Percentiles rank a stretch among this genome's conserved stretches.
Evolutionary conservation across 805 yeast genomes (phyloP).

Genomic region (Maudiozyma serrabonitensis): DNA sequence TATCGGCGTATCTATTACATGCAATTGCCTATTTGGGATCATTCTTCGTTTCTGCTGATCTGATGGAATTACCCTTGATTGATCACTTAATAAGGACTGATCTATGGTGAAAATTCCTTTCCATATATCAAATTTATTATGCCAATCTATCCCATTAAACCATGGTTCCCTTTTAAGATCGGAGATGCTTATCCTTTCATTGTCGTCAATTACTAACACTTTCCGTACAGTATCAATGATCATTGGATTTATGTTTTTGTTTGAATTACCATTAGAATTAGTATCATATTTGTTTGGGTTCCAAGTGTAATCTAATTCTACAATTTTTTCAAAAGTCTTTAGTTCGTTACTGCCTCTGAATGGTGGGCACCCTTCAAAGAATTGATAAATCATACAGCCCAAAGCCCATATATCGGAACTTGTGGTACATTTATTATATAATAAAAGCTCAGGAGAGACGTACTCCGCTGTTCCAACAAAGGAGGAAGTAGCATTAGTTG

Average conservation of each 20-base stretch:
- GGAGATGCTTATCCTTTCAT: slow-evolving; percentile 46
- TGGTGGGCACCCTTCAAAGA: slow-evolving; percentile 78
- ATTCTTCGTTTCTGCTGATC: slow-evolving; percentile 9
- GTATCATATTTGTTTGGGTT: slow-evolving; percentile 18
- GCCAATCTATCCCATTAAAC: slow-evolving; percentile 61
- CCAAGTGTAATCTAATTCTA: slow-evolving; percentile 62
- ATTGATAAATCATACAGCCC: slow-evolving; percentile 80
- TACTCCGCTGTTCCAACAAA: slow-evolving; percentile 98
- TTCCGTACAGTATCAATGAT: slow-evolving; percentile 59
- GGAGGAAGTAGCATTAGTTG: slow-evolving; percentile 38
- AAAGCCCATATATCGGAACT: slow-evolving; percentile 90
- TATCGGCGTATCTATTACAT: slow-evolving; percentile 22
- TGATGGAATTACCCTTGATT: not conserved
- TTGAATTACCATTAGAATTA: slow-evolving; percentile 4
- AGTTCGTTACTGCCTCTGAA: slow-evolving; percentile 81
- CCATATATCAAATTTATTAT: slow-evolving; percentile 49
- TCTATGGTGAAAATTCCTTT: slow-evolving; percentile 15
- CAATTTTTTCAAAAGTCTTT: slow-evolving; percentile 81
- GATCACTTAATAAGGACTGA: not conserved
- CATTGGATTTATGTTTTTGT: slow-evolving; percentile 37
- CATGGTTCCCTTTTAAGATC: slow-evolving; percentile 61
- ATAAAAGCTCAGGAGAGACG: slow-evolving; percentile 83
- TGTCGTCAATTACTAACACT: slow-evolving; percentile 64
- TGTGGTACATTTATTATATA: slow-evolving; percentile 70
- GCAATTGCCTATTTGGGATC: slow-evolving; percentile 17